Percentiles rank a stretch among this genome's conserved stretches.
Evolutionary conservation across 805 yeast genomes (phyloP).

Genomic region (Starmerella roubikii): DNA sequence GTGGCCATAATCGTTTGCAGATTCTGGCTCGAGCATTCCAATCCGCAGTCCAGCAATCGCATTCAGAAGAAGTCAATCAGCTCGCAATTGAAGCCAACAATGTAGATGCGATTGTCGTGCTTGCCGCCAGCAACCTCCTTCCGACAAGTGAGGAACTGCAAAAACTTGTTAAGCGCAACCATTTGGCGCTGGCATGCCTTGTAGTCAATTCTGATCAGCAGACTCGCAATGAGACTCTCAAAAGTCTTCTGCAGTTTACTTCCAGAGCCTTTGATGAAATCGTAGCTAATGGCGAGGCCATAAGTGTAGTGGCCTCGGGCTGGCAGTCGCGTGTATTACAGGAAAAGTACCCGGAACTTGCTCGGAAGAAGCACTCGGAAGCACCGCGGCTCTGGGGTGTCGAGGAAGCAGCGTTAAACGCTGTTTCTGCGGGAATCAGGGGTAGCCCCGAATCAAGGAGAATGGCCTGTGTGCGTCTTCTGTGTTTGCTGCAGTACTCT

Average conservation of each 20-base stretch:
- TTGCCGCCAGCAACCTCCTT: constrained; percentile 6
- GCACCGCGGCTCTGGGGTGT: constrained; percentile 22
- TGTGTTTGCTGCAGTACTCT: constrained; percentile 66
- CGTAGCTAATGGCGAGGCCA: constrained; percentile 75
- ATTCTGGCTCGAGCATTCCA: constrained; percentile 5
- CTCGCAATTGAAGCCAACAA: constrained; percentile 1
- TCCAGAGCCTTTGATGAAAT: constrained; percentile 51
- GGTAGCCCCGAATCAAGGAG: constrained; percentile 48
- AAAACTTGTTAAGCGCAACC: constrained; percentile 9
- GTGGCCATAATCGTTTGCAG: not conserved
- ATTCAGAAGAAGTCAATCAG: not conserved
- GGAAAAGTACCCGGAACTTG: constrained; percentile 7
- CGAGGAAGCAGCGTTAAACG: constrained; percentile 36
- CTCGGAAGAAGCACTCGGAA: not conserved
- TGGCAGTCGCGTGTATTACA: constrained; percentile 50
- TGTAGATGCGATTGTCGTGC: constrained; percentile 7
- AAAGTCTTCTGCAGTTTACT: constrained; percentile 37
- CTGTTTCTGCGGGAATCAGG: constrained; percentile 44
- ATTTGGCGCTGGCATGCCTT: constrained; percentile 31
- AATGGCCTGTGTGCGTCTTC: constrained; percentile 74
- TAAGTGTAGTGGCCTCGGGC: constrained; percentile 57
- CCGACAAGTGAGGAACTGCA: not conserved
- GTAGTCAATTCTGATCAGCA: constrained; percentile 15
- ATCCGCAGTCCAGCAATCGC: not conserved
- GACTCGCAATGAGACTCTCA: constrained; percentile 26